Conservation (phyloP, 805 yeast species). For the Yarrowia yakushimensis region DNA sequence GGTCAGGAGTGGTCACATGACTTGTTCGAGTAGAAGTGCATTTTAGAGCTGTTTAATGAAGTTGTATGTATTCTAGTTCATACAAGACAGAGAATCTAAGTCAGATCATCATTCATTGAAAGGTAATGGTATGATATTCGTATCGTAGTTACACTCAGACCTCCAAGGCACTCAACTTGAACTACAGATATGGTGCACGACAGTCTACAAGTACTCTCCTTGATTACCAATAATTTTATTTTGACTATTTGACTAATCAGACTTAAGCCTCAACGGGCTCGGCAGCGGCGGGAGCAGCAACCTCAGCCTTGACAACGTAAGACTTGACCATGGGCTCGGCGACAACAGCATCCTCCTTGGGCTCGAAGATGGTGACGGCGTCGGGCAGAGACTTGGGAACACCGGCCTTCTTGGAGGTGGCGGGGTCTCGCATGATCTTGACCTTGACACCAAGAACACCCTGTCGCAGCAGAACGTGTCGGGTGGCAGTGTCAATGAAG, state of each 20-base stretch:
- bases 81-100: too few relatives aligned
- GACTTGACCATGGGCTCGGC: slow-evolving; percentile 75
- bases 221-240: slow-evolving; percentile 4
- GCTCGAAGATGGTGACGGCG: slow-evolving; percentile 86
- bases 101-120: too few relatives aligned
- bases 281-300: slow-evolving; percentile 39
- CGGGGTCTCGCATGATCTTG: slow-evolving; percentile 99
- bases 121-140: too few relatives aligned
- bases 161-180: too few relatives aligned
- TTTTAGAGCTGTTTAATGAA: too few relatives aligned
- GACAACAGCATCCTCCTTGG: slow-evolving; percentile 73
- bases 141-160: too few relatives aligned
- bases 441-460: slow-evolving; percentile 99
- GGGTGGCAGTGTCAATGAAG: slow-evolving; percentile 97
- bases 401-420: slow-evolving; percentile 40
- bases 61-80: too few relatives aligned
- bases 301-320: slow-evolving; percentile 45
- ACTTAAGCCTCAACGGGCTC: slow-evolving; percentile 41
- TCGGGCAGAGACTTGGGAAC: slow-evolving; percentile 67
- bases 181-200: too few relatives aligned
- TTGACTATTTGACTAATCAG: neutral
- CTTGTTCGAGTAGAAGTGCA: too few relatives aligned
- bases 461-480: slow-evolving; percentile 99
- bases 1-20: too few relatives aligned
- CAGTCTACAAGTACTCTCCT: too few relatives aligned